phyloP scores from a whole-genome alignment of 2,329 filamentous ascomycete genomes.

The Cercospora brassicicola region DNA sequence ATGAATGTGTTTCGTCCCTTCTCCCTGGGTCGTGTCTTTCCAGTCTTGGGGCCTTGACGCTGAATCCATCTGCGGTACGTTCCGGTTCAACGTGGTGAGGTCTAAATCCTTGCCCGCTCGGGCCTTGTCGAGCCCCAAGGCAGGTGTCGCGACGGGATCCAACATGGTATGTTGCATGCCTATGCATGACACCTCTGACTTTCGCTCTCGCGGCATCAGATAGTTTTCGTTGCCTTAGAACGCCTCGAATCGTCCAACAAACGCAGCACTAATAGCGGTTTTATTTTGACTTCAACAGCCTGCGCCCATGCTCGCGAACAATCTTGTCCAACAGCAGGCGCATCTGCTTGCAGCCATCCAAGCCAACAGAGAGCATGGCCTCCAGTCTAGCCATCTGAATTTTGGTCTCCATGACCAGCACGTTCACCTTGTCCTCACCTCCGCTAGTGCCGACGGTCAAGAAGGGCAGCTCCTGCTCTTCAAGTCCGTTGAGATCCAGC shows the following conservation, averaged over 20 bases:
- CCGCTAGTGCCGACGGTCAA: constrained; percentile 73
- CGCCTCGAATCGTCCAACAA: background rate
- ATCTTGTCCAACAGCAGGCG: constrained; percentile 77
- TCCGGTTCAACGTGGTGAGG: background rate
- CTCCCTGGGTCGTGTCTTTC: background rate
- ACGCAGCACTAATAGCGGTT: background rate
- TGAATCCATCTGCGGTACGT: background rate
- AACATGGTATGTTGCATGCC: background rate
- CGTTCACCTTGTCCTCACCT: constrained; percentile 66
- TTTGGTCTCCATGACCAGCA: constrained; percentile 81
- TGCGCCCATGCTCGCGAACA: constrained; percentile 68
- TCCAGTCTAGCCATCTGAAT: constrained; percentile 81
- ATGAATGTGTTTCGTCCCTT: background rate
- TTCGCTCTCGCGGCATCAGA: background rate
- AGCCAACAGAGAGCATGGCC: constrained; percentile 86
- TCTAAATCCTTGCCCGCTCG: background rate
- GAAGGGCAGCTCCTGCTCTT: constrained; percentile 85
- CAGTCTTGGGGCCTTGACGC: background rate
- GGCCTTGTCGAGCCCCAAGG: background rate
- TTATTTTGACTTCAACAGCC: constrained; percentile 54
- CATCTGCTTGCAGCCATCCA: constrained; percentile 88
- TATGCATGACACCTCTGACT: background rate
- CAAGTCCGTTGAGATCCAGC: constrained; percentile 73
- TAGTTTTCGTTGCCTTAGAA: background rate
- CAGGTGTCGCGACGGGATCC: background rate